Conservation (phyloP, 192 early-diverging fungal genomes). For the Cetraspora pellucida region DNA sequence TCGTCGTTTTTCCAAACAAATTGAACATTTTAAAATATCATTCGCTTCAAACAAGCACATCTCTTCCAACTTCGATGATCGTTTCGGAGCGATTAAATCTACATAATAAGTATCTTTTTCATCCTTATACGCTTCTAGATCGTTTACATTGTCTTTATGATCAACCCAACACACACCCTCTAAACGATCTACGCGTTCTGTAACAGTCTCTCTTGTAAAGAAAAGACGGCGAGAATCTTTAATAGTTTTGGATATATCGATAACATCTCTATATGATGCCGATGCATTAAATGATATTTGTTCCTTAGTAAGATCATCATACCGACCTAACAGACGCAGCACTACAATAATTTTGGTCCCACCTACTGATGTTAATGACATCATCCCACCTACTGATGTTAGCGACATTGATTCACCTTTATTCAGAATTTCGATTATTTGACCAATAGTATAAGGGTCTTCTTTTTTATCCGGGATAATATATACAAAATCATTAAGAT, state of each 20-base stretch:
- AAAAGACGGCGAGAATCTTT: constrained; percentile 53
- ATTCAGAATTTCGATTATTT: constrained; percentile 46
- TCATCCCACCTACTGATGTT: too few species aligned
- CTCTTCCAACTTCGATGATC: constrained; percentile 35
- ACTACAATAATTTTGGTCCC: background rate
- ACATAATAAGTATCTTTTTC: constrained; percentile 55
- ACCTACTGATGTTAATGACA: too few species aligned
- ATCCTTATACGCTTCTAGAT: constrained; percentile 53
- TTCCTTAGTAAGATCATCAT: constrained; percentile 3
- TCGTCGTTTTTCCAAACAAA: constrained; percentile 40
- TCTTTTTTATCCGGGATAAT: constrained; percentile 46
- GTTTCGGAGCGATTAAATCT: constrained; percentile 30
- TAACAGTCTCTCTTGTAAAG: constrained; percentile 42
- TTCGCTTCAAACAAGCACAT: constrained; percentile 28
- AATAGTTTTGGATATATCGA: background rate
- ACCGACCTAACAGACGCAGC: background rate
- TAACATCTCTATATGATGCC: constrained; percentile 2
- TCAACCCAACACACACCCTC: constrained; percentile 63
- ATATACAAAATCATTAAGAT: constrained; percentile 60
- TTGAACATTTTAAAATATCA: background rate
- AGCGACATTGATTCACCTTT: background rate
- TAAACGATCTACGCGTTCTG: constrained; percentile 37
- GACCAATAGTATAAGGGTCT: constrained; percentile 57
- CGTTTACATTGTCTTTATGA: constrained; percentile 44
- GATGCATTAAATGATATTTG: background rate